Base-by-base conservation (phyloP, 371 early-diverging fungal genomes). In the Circinella minor region DNA sequence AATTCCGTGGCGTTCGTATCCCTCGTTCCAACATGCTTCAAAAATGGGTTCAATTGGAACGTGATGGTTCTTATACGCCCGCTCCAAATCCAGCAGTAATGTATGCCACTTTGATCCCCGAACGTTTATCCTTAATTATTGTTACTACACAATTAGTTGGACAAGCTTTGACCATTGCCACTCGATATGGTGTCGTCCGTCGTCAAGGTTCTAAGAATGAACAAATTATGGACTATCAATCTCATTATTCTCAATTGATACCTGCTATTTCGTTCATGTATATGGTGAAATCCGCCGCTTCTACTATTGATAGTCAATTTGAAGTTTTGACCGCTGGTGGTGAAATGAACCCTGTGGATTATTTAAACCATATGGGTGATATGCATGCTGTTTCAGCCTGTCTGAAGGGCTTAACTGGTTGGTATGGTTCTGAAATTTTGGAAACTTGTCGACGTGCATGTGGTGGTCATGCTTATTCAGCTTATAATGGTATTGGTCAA, bases 1-100 rank as follows among this genome's bases (percentile, higher is more conserved):
- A 94, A 74, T 96, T 96, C 83, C 92, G 92, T 13, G 77, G 90
- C 39, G 94, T 93, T 61, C 92, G 95, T 67, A 90, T 95, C 47
- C 96, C 96, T 5, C 91, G 96, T 43, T 82, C 86, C 54, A 85
- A 94, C 74, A 92, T 95, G 94, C 81, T 95, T 51, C 76, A 85
- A 76, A 88, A 85, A 73, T 90, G 91, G 88, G 83, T 89, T 8
- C 77, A 77, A 18, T 85, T 93, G 65, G 79, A 76, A 63, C 81
- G 87, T 36, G 81, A 85, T 49, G 94, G 93, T 39, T 79, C 81
- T 49, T 92, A 88, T 66, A 80, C 71, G 1, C 85, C 89, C 27
- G 85, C 88, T 4, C 87, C 86, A 1, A 85, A 78, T 64, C 88
- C 90, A 9, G 83, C 86, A 61, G 72, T 90, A 46, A 86, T 86